These are phyloP conservation scores for Erythrobasidium hasegawianum DNA, from an alignment of 1,284 basidiomycete species.

Conservation along the genomic window DNA sequence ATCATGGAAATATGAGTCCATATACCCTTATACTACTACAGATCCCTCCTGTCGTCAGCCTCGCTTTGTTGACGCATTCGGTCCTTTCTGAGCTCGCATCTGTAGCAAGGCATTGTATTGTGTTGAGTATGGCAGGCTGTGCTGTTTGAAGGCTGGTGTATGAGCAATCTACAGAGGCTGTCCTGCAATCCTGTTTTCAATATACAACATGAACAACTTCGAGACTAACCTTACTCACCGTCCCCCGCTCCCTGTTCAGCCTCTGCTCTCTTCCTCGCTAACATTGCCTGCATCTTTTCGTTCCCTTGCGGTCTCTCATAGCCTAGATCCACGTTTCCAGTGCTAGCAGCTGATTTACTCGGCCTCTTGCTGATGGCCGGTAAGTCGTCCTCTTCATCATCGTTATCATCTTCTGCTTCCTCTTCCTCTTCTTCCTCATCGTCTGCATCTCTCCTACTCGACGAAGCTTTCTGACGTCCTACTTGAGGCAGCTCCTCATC, in stretches of 20 bases:
- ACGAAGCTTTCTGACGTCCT: slow-evolving; percentile 7
- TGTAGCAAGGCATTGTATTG: too few relatives aligned
- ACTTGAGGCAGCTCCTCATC: slow-evolving; percentile 17
- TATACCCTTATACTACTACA: too few relatives aligned
- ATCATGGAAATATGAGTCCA: too few relatives aligned
- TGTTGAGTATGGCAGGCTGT: too few relatives aligned
- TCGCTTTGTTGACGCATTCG: too few relatives aligned
- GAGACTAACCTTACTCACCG: too few relatives aligned
- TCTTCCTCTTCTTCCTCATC: slow-evolving; percentile 26
- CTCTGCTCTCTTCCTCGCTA: slow-evolving; percentile 10
- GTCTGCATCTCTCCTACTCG: neutral
- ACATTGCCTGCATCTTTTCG: slow-evolving; percentile 16
- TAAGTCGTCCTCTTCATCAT: slow-evolving; percentile 9
- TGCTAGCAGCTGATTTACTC: slow-evolving; percentile 2
- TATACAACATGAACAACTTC: too few relatives aligned
- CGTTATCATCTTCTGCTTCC: slow-evolving; percentile 13
- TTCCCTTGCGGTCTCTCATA: slow-evolving; percentile 11
- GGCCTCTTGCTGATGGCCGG: neutral
- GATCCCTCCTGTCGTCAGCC: too few relatives aligned
- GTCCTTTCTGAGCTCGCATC: too few relatives aligned
- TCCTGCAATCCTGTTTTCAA: too few relatives aligned
- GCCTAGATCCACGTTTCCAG: slow-evolving; percentile 11
- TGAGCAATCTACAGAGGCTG: too few relatives aligned
- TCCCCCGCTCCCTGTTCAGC: slow-evolving; percentile 20
- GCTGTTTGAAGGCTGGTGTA: too few relatives aligned